Conservation (phyloP, 148 eudicot species). For the Rhododendron ovatum region DNA sequence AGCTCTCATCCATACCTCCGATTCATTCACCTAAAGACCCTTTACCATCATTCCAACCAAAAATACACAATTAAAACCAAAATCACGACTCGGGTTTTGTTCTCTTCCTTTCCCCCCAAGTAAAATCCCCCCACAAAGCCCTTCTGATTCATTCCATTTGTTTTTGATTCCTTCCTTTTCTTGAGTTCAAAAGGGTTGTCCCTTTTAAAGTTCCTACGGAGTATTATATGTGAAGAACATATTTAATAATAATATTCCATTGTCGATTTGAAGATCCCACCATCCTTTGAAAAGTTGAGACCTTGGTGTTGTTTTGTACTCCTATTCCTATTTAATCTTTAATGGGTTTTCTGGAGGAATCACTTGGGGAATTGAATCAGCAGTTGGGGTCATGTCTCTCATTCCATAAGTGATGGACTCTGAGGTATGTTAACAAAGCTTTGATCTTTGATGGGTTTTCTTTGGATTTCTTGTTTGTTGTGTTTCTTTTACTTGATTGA, state of each 20-base stretch:
- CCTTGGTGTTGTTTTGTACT: slow-evolving; percentile 4
- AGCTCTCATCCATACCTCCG: background rate
- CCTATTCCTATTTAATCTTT: background rate
- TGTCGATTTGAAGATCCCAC: slow-evolving; percentile 23
- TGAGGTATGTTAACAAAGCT: slow-evolving; percentile 26
- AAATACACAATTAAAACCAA: background rate
- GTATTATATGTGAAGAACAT: background rate
- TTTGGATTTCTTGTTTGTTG: background rate
- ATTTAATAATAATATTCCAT: background rate
- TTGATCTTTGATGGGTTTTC: slow-evolving; percentile 20
- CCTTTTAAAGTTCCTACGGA: background rate
- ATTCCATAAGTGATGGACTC: slow-evolving; percentile 12
- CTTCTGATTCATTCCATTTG: slow-evolving; percentile 24
- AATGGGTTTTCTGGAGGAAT: background rate
- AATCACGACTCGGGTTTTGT: background rate
- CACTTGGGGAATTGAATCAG: background rate
- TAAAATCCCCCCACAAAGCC: background rate
- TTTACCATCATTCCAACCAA: slow-evolving; percentile 8
- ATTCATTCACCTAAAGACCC: background rate
- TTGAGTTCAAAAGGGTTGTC: slow-evolving; percentile 7
- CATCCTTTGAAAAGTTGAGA: slow-evolving; percentile 19
- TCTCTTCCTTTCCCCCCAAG: background rate
- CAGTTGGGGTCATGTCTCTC: background rate
- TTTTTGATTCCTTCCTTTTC: slow-evolving; percentile 7
- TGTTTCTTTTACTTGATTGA: background rate